Evolutionary conservation across 345 rosid genomes (phyloP).

Genomic region (Citrus australasica): DNA sequence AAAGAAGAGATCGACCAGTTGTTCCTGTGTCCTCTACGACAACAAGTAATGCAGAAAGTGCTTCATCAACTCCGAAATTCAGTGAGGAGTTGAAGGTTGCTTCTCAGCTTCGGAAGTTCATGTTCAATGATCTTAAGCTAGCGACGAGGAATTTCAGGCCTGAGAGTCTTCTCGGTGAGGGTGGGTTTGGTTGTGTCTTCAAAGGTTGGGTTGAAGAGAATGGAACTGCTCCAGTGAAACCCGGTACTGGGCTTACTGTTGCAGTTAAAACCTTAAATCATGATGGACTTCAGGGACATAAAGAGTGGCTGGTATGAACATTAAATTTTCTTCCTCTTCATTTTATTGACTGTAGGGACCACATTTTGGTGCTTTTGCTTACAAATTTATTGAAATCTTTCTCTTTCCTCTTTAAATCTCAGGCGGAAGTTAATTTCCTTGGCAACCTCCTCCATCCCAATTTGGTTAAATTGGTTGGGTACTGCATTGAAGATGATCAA

Average conservation of each 20-base stretch:
- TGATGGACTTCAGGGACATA: constrained; percentile 97
- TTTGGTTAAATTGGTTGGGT: constrained; percentile 70
- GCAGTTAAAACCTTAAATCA: constrained; percentile 88
- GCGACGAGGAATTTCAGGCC: constrained; percentile 85
- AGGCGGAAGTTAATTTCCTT: constrained; percentile 81
- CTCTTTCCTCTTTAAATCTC: constrained; percentile 16
- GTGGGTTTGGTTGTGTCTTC: constrained; percentile 94
- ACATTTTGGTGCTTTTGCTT: background rate
- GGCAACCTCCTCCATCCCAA: constrained; percentile 75
- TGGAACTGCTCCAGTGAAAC: constrained; percentile 90
- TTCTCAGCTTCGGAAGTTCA: constrained; percentile 64
- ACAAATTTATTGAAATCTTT: background rate
- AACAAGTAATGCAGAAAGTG: constrained; percentile 44
- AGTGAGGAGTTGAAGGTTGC: constrained; percentile 70
- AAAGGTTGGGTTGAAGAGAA: constrained; percentile 94
- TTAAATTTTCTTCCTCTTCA: constrained; percentile 1
- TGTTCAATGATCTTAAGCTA: constrained; percentile 67
- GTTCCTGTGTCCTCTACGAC: constrained; percentile 44
- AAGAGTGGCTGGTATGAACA: constrained; percentile 84
- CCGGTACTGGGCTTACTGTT: constrained; percentile 87
- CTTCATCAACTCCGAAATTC: constrained; percentile 53
- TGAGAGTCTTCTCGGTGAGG: constrained; percentile 83
- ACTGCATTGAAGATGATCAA: constrained; percentile 81
- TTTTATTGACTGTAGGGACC: background rate
- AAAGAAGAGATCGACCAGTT: constrained; percentile 35